Percentiles rank a stretch among this genome's conserved stretches.
These are phyloP conservation scores for Lyophyllum semitale DNA, from an alignment of 768 basidiomycete species.

Conservation along the genomic window DNA sequence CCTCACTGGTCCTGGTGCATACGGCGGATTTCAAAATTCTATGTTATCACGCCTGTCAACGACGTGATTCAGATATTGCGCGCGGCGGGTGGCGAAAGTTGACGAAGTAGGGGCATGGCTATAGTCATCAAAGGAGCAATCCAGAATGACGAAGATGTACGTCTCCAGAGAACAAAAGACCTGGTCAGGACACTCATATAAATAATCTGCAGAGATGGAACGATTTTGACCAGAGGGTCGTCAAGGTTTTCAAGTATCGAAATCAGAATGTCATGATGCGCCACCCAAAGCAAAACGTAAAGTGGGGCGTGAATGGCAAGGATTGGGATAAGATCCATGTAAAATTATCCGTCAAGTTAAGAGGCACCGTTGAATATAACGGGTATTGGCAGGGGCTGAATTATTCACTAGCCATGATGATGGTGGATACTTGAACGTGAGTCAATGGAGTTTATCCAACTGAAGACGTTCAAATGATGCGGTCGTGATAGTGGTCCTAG, in stretches of 20 bases:
- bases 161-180: not conserved
- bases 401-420: slow-evolving; percentile 4
- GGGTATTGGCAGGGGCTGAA: slow-evolving; percentile 2
- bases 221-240: not conserved
- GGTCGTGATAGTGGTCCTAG: not conserved
- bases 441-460: not conserved
- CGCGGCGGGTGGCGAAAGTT: too few species aligned
- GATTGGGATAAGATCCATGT: not conserved
- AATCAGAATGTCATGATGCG: not conserved
- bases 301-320: not conserved
- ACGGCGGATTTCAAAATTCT: too few species aligned
- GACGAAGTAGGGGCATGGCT: too few species aligned
- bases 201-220: not conserved
- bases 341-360: not conserved
- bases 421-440: slow-evolving; percentile 10
- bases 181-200: not conserved
- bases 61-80: too few species aligned
- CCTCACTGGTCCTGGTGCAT: too few species aligned
- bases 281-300: not conserved
- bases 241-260: not conserved
- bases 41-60: too few species aligned
- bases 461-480: not conserved
- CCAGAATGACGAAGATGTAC: not conserved
- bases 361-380: not conserved
- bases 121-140: not conserved